phyloP scores from a whole-genome alignment of 1,284 basidiomycete species.

The Mrakiaceae sp. region DNA sequence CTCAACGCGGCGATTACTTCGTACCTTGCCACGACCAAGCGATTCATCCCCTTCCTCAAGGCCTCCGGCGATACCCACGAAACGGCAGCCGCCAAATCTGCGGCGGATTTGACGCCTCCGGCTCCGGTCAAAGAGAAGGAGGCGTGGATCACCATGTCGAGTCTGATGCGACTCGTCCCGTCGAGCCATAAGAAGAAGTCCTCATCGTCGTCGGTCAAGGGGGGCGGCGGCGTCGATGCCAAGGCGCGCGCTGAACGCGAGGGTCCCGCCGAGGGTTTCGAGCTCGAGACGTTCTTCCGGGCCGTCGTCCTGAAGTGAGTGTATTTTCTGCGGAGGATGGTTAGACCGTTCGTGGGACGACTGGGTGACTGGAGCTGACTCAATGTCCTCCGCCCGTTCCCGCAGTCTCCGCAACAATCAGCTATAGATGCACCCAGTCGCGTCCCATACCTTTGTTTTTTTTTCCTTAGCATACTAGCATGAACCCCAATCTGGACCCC shows the following conservation, averaged over 20 bases:
- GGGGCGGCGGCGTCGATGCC: conserved; percentile 10
- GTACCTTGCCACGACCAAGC: conserved; percentile 1
- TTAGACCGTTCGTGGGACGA: too few species aligned
- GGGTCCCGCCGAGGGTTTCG: conserved; percentile 32
- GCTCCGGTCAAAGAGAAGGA: conserved; percentile 1
- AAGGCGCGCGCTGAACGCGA: conserved; percentile 21
- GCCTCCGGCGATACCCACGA: background rate
- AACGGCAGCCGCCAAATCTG: background rate
- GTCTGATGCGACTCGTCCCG: conserved; percentile 3
- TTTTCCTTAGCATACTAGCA: too few species aligned
- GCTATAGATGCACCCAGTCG: too few species aligned
- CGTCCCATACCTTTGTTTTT: too few species aligned
- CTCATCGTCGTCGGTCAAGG: background rate
- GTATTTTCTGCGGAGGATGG: background rate
- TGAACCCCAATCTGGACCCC: too few species aligned
- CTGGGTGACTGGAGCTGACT: too few species aligned
- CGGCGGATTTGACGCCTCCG: background rate
- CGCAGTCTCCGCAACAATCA: too few species aligned
- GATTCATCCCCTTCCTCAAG: background rate
- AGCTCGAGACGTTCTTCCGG: conserved; percentile 35
- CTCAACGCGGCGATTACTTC: conserved; percentile 3
- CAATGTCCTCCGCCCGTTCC: too few species aligned
- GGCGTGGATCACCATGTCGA: background rate
- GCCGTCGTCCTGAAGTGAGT: conserved; percentile 32
- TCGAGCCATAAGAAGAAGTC: background rate